Base-by-base conservation (phyloP, 805 yeast genomes). In the Sugiyamaella smithiae region DNA sequence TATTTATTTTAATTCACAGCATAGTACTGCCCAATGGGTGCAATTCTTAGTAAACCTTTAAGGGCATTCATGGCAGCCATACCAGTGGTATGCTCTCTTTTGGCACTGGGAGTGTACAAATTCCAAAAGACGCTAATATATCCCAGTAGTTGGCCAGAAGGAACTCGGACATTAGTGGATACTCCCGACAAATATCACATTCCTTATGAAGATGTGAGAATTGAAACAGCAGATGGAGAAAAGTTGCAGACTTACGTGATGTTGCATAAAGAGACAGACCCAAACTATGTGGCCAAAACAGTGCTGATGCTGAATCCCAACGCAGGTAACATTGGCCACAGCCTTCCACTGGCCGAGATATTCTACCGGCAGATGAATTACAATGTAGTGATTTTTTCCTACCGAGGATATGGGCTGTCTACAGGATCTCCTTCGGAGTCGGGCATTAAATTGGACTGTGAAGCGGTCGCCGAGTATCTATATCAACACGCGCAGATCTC, bases 291-390 rank as follows among this genome's bases (percentile, higher is more conserved):
- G 26, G 72, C 77, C 54, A 85, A 84, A 55, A 87, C 97, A 0
- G 76, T 91, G 8, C 60, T 93, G 22, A 75, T 93, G 17, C 72
- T 90, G 45, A 82, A 89, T 43, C 98, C 98, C 3, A 91, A 91
- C 67, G 97, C 97, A 1, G 98, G 98, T 4, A 91, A 93, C 64
- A 91, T 91, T 55, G 98, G 98, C 14, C 88, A 88, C 62, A 82
- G 85, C 24, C 69, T 91, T 42, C 96, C 97, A 1, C 78, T 88
- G 6, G 95, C 86, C 2, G 73, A 82, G 42, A 65, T 84, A 7
- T 81, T 90, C 53, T 86, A 79, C 66, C 67, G 72, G 43, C 67
- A 72, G 32, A 75, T 84, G 65, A 78, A 80, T 11, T 80, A 82
- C 67, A 88, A 90, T 64, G 96, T 89, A 49, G 77, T 91, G 42